A percentile compares a stretch with the other conserved stretches of the same genome.
These are phyloP conservation scores for Lanzia echinophila DNA, from an alignment of 2,329 filamentous ascomycete species.

Conservation along the genomic window DNA sequence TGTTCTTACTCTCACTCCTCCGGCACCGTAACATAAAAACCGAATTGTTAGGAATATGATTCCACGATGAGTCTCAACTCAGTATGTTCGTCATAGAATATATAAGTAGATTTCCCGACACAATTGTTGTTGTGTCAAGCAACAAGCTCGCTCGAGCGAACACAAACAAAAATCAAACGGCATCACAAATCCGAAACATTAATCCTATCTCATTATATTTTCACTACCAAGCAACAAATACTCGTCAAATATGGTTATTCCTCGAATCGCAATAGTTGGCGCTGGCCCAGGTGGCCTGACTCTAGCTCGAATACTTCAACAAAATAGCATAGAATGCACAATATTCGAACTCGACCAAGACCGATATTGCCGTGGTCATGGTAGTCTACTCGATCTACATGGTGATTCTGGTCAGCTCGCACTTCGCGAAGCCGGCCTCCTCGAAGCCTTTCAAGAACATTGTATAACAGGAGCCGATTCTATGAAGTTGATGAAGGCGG, in stretches of 20 bases:
- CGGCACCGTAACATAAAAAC: no score
- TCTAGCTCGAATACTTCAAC: constrained; percentile 18
- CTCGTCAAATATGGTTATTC: constrained; percentile 8
- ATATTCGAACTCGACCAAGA: constrained; percentile 30
- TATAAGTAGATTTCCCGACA: no score
- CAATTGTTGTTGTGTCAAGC: no score
- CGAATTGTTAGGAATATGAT: no score
- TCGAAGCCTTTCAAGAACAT: constrained; percentile 28
- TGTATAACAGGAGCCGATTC: constrained; percentile 38
- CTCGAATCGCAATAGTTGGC: constrained; percentile 19
- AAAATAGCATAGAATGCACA: constrained; percentile 21
- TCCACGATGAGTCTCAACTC: no score
- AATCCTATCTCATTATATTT: no score
- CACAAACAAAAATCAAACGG: no score
- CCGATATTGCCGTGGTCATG: constrained; percentile 14
- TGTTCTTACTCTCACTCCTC: no score
- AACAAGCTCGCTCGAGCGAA: no score
- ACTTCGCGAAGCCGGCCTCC: constrained; percentile 28
- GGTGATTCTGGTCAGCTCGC: constrained; percentile 28
- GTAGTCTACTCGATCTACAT: constrained; percentile 44
- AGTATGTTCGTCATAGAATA: no score
- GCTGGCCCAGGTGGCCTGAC: constrained; percentile 19
- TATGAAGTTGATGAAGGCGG: constrained; percentile 33
- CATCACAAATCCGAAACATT: no score
- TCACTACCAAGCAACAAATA: neutral